Evolutionary conservation across 1,139 yeast genomes (phyloP), one percentile per base, ranked within the genome.

Genomic region (Saccharomycopsis crataegensis): DNA sequence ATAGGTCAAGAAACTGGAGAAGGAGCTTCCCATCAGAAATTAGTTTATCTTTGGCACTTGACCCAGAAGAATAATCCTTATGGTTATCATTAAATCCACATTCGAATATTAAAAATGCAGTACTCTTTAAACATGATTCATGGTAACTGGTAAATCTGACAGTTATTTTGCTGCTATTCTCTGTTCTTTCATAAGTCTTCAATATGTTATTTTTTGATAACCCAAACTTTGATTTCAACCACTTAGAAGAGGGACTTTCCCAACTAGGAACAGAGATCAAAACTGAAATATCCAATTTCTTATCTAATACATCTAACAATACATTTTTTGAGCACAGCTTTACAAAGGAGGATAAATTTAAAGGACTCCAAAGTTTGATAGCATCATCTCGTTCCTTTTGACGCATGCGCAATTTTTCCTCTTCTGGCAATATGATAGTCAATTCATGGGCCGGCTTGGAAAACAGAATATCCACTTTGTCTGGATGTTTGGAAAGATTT

Each of bases 81-180:
- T 37, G 31, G 32, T 12, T 40, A 6, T 53, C 47, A 34, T 40
- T 40, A 34, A 55, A 53, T 11, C 58, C 58, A 41, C 58, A 56
- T 42, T 53, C 57, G 49, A 54, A 46, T 11, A 56, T 40, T 8
- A 56, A 33, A 48, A 53, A 54, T 7, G 49, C 51, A 9, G 53
- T 22, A 14, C 40, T 43, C 44, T 47, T 34, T 11, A 46, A 22
- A 3, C 12, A 14, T 11, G 11, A 9, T 8, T 32, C 38, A 12
- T 54, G 32, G 36, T 37, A 50, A n/a, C 47, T 42, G 6, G 43
- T 28, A 40, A 54, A 50, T 8, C 36, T 47, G 3, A 53, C 38
- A 4, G 34, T n/a, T 12, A 50, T 9, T 14, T 51, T 51, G 8
- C 9, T 43, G 33, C 36, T 48, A 8, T 14, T 33, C 5, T 33